Percentiles rank a stretch among this genome's conserved stretches.
phyloP scores from a whole-genome alignment of 768 basidiomycete species.

The Leccinum disarticulatum region DNA sequence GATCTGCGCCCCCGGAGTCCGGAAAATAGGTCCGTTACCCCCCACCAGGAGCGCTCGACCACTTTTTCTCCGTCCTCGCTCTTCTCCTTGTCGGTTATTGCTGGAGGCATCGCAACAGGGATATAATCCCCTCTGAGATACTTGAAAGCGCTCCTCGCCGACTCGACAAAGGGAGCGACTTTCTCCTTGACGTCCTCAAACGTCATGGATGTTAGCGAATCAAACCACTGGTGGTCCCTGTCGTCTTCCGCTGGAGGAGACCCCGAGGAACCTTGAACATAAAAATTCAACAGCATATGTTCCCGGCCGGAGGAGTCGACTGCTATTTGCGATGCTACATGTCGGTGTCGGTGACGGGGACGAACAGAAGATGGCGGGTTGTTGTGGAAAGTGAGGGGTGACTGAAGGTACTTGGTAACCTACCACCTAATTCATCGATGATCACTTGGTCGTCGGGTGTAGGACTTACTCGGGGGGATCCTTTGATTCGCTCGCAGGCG shows the following conservation, averaged over 20 bases:
- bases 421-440: conserved; percentile 27
- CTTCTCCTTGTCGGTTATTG: conserved; percentile 26
- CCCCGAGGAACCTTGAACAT: conserved; percentile 55
- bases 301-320: conserved; percentile 73
- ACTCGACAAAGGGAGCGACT: conserved; percentile 43
- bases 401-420: conserved; percentile 69
- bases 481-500: conserved; percentile 50
- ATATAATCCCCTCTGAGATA: conserved; percentile 69
- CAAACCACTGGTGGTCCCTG: conserved; percentile 27
- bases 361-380: conserved; percentile 74
- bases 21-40: conserved; percentile 67
- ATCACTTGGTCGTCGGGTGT: neutral
- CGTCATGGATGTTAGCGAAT: conserved; percentile 52
- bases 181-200: conserved; percentile 54
- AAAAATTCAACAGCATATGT: conserved; percentile 85
- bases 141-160: conserved; percentile 58
- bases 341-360: conserved; percentile 80
- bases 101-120: conserved; percentile 36
- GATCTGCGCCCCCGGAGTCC: conserved; percentile 49
- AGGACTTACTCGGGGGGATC: conserved; percentile 43
- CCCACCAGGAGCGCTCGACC: conserved; percentile 45
- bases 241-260: conserved; percentile 32
- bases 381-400: conserved; percentile 74
- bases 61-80: conserved; percentile 31
- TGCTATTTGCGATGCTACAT: conserved; percentile 75